A percentile compares a stretch with the other conserved stretches of the same genome.
phyloP scores from a whole-genome alignment of 257 asterid species.

The Cynanchum wilfordii region DNA sequence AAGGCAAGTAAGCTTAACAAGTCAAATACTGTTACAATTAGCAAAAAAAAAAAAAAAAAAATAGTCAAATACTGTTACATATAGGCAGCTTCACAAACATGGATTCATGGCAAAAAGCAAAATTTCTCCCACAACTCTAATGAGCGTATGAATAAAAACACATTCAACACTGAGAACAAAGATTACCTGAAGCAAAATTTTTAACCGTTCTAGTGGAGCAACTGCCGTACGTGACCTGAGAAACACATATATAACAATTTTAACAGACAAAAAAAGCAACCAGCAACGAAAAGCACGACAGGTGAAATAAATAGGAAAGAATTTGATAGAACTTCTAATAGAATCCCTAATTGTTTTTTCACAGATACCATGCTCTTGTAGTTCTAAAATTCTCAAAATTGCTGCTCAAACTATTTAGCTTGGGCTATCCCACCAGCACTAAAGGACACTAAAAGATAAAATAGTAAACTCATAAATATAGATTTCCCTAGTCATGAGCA shows the following conservation, averaged over 20 bases:
- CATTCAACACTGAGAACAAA: neutral
- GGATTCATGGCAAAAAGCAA: neutral
- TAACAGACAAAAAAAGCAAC: neutral
- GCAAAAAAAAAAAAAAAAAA: no score
- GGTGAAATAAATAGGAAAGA: neutral
- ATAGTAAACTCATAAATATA: neutral
- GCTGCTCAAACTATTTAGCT: neutral
- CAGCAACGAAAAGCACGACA: neutral
- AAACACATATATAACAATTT: constrained; percentile 11
- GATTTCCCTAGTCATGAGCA: neutral
- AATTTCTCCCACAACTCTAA: neutral
- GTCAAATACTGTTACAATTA: no score
- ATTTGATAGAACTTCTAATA: neutral
- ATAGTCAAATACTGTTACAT: neutral
- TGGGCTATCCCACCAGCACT: neutral
- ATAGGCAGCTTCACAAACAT: neutral
- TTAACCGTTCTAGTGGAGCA: constrained; percentile 89
- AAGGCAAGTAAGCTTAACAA: neutral
- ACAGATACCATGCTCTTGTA: neutral
- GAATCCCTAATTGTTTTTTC: neutral
- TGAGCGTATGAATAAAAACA: neutral
- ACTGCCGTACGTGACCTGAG: constrained; percentile 96
- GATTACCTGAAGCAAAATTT: constrained; percentile 83
- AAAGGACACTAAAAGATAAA: neutral
- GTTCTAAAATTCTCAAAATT: neutral